Evolutionary conservation across 2,329 filamentous ascomycete genomes (phyloP), one percentile per base, ranked within the genome.

Genomic region (Exophiala lecanii-corni): DNA sequence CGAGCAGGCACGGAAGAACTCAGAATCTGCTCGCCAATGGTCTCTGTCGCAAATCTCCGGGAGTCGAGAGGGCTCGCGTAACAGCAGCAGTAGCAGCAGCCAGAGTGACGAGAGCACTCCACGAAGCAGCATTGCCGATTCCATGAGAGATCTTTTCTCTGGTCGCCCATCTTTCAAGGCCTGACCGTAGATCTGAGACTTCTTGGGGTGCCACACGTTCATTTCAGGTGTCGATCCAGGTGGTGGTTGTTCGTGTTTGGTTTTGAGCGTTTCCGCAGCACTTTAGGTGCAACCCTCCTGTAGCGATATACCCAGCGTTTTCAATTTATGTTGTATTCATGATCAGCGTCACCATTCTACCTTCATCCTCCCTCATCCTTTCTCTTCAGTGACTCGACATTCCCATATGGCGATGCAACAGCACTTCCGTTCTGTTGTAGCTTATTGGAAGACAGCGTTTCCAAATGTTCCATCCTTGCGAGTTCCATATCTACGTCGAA

Each of bases 1-100:
- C 20, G 50, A 49, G 3, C 50, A 56, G 20, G 59, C 60, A 10
- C 59, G 57, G 38, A 49, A 51, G 36, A 57, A 63, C 26, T 61
- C 62, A 21, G 52, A 53, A 32, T 36, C 34, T 15, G 39, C 42
- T 18, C 46, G 39, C n/a, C 34, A 39, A 15, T 42, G 42, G 19
- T 45, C 41, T 40, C 5, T 45, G 10, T 38, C 42, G 4, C 36
- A 31, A 21, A 16, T 49, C n/a, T 6, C 23, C 9, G 18, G 13
- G 7, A 26, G 12, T 19, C 7, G 35, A 26, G 16, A 30, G 9
- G 25, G 18, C n/a, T 31, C 28, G n/a, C 38, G 37, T 13, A 37
- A 18, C 20, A 25, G 26, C 9, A 30, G 13, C 9, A 26, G 12
- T 19, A n/a, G 35, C 31, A 18, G 32, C n/a, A 31, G 18, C n/a